Conservation (phyloP, 371 early-diverging fungal species). For the Blakeslea trispora region DNA sequence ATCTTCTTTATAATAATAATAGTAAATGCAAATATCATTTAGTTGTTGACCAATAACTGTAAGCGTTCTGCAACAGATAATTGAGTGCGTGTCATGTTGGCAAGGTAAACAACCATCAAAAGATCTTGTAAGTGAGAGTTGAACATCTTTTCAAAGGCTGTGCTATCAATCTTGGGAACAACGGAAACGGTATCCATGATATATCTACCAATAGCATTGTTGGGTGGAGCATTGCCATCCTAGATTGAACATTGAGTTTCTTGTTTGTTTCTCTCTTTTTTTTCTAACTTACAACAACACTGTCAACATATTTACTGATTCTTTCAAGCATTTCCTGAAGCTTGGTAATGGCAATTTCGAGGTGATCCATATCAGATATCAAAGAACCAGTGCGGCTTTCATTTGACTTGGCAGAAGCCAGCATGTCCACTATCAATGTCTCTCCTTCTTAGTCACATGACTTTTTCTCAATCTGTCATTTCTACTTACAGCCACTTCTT, state of each 20-base stretch:
- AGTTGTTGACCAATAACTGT: constrained; percentile 70
- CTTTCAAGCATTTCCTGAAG: constrained; percentile 85
- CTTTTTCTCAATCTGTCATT: too few species aligned
- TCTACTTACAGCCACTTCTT: constrained; percentile 81
- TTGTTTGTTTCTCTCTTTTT: too few species aligned
- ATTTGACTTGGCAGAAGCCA: constrained; percentile 69
- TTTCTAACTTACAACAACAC: constrained; percentile 78
- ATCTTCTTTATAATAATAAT: background rate
- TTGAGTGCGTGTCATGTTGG: constrained; percentile 93
- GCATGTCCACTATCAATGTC: constrained; percentile 65
- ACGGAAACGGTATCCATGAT: constrained; percentile 92
- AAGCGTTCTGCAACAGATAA: constrained; percentile 90
- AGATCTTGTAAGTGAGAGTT: constrained; percentile 92
- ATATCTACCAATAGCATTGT: constrained; percentile 86
- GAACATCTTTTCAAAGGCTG: constrained; percentile 88
- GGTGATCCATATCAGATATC: constrained; percentile 87
- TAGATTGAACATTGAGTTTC: too few species aligned
- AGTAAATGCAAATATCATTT: constrained; percentile 7
- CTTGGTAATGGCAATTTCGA: constrained; percentile 78
- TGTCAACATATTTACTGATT: constrained; percentile 81
- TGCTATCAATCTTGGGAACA: constrained; percentile 85
- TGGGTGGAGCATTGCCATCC: constrained; percentile 66
- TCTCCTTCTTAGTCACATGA: constrained; percentile 2
- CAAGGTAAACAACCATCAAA: constrained; percentile 93
- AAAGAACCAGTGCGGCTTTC: constrained; percentile 62